phyloP scores from a whole-genome alignment of 2,329 filamentous ascomycete genomes.

The Aureobasidium sp. region DNA sequence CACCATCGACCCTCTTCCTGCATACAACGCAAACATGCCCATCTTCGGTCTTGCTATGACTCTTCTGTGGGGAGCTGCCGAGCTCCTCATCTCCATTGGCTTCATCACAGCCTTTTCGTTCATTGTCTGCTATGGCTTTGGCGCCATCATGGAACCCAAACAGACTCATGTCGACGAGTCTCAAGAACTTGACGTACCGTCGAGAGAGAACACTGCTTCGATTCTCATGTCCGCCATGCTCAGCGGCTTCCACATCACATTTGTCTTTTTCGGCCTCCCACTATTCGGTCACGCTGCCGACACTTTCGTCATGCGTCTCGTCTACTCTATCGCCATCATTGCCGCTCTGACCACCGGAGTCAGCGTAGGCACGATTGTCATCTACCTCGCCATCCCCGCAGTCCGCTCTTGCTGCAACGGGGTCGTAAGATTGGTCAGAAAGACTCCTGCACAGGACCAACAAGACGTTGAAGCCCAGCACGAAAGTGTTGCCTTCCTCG shows the following conservation, averaged over 20 bases:
- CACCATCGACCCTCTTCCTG: conserved; percentile 13
- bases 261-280: conserved; percentile 14
- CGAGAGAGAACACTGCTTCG: conserved; percentile 11
- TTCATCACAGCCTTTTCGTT: conserved; percentile 12
- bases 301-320: conserved; percentile 7
- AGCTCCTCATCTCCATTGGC: conserved; percentile 11
- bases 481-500: background rate
- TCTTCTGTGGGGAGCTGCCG: conserved; percentile 12
- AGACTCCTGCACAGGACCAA: conserved; percentile 3
- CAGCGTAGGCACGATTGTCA: conserved; percentile 1
- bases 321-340: conserved; percentile 13
- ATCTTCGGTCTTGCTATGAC: conserved; percentile 2
- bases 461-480: conserved; percentile 11
- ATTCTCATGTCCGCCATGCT: conserved; percentile 14
- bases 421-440: background rate
- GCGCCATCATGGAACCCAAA: background rate
- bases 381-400: conserved; percentile 4
- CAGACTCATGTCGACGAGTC: background rate
- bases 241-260: conserved; percentile 9
- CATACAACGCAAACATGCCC: conserved; percentile 3
- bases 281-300: conserved; percentile 11
- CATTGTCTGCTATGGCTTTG: conserved; percentile 10
- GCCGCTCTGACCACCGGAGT: conserved; percentile 11
- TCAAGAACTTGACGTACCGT: background rate
- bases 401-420: background rate